These are phyloP conservation scores for Cinchona pubescens DNA, from an alignment of 257 asterid species.

Conservation along the genomic window DNA sequence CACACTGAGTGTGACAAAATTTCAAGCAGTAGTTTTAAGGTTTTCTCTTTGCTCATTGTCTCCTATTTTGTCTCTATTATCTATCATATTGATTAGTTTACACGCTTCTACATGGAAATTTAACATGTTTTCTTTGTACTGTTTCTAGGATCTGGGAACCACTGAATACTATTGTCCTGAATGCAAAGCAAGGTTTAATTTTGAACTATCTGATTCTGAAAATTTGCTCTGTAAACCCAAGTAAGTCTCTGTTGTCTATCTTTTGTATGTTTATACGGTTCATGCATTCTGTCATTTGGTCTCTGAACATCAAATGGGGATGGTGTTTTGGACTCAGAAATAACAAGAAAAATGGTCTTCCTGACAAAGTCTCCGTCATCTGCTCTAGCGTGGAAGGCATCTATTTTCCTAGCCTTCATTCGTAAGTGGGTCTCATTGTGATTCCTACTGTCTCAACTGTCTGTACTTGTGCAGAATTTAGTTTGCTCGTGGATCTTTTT, in stretches of 20 bases:
- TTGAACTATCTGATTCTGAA: constrained; percentile 95
- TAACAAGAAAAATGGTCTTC: constrained; percentile 64
- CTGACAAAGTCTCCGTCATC: constrained; percentile 77
- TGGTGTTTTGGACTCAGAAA: constrained; percentile 49
- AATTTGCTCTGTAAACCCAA: constrained; percentile 48
- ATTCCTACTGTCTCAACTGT: neutral
- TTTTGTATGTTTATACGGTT: constrained; percentile 11
- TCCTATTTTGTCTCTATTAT: constrained; percentile 15
- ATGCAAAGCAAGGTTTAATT: constrained; percentile 93
- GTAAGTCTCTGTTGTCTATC: constrained; percentile 41
- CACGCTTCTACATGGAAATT: neutral
- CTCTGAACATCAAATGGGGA: constrained; percentile 20
- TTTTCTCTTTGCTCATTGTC: constrained; percentile 25
- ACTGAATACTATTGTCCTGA: constrained; percentile 88
- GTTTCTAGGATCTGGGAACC: constrained; percentile 58
- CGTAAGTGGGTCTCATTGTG: constrained; percentile 62
- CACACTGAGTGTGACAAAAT: constrained; percentile 93
- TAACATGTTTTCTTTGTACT: constrained; percentile 15
- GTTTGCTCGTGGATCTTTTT: neutral
- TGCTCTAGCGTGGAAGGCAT: constrained; percentile 87
- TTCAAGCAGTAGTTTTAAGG: constrained; percentile 57
- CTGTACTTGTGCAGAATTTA: neutral
- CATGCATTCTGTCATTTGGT: constrained; percentile 11
- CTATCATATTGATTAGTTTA: neutral
- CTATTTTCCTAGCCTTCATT: constrained; percentile 90